A percentile compares a stretch with the other conserved stretches of the same genome.
phyloP scores from a whole-genome alignment of 345 rosid genomes.

The Physaria fendleri region DNA sequence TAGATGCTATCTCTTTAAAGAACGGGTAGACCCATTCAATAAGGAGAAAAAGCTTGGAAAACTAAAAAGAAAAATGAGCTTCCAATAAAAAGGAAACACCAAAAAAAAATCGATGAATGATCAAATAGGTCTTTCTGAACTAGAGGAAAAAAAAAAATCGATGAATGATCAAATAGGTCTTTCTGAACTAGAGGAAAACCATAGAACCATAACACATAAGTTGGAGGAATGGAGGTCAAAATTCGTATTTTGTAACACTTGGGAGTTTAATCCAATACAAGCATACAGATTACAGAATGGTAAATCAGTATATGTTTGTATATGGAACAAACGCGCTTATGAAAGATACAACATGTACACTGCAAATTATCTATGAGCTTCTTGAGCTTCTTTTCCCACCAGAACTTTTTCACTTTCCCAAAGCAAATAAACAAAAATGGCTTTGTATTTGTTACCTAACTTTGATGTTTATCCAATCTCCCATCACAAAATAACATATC shows the following conservation, averaged over 20 bases:
- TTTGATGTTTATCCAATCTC: not conserved
- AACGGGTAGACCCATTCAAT: too few relatives aligned
- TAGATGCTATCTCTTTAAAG: too few relatives aligned
- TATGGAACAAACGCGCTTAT: not conserved
- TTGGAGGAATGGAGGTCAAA: not conserved
- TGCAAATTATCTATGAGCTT: not conserved
- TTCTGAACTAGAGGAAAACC: too few relatives aligned
- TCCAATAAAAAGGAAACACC: too few relatives aligned
- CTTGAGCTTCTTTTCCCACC: not conserved
- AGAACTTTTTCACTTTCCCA: not conserved
- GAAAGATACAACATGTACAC: conserved; percentile 4
- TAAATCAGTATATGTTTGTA: not conserved
- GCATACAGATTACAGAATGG: not conserved
- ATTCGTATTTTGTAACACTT: not conserved
- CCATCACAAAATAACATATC: not conserved
- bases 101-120: too few relatives aligned
- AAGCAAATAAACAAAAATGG: not conserved
- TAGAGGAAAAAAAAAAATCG: too few relatives aligned
- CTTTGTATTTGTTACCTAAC: not conserved
- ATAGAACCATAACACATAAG: too few relatives aligned
- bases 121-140: too few relatives aligned
- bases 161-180: too few relatives aligned
- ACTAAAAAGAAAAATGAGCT: too few relatives aligned
- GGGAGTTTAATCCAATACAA: not conserved
- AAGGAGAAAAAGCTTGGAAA: too few relatives aligned